These are phyloP conservation scores for Mariannaea elegans DNA, from an alignment of 2,329 filamentous ascomycete genomes.

Conservation along the genomic window DNA sequence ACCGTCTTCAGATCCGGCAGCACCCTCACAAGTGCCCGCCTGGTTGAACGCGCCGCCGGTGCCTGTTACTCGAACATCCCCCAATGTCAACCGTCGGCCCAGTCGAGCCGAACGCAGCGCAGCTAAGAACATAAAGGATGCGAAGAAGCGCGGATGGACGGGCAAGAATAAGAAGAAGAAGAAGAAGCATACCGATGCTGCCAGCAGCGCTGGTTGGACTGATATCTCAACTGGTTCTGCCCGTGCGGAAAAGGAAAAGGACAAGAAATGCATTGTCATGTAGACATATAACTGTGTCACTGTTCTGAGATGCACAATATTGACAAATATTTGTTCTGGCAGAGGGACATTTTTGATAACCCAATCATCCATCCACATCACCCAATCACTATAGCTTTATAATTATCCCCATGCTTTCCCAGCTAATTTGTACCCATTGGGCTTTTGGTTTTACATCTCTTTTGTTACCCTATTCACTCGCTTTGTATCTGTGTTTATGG, in stretches of 20 bases:
- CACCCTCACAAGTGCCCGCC: conserved; percentile 38
- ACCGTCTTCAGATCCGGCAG: conserved; percentile 14
- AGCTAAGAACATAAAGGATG: conserved; percentile 69
- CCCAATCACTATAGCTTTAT: neutral
- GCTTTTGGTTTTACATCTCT: conserved; percentile 3
- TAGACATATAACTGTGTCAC: conserved; percentile 37
- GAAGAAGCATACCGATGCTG: conserved; percentile 49
- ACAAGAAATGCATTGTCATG: conserved; percentile 64
- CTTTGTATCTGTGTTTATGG: conserved; percentile 25
- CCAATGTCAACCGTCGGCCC: conserved; percentile 56
- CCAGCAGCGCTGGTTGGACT: conserved; percentile 61
- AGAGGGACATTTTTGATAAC: neutral
- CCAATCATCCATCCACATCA: neutral
- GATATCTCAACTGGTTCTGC: conserved; percentile 52
- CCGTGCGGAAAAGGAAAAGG: conserved; percentile 52
- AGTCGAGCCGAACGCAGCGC: conserved; percentile 69
- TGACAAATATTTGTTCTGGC: conserved; percentile 12
- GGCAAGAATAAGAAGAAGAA: conserved; percentile 51
- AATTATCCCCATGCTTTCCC: conserved; percentile 23
- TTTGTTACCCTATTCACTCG: conserved; percentile 28
- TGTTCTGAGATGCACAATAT: conserved; percentile 1
- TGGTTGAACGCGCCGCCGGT: conserved; percentile 50
- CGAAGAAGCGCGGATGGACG: conserved; percentile 66
- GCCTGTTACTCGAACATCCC: conserved; percentile 48
- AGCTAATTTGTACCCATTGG: conserved; percentile 16